Percentiles rank a stretch among this genome's conserved stretches.
Evolutionary conservation across 139 green algal genomes (phyloP).

Genomic region (Volvox reticuliferus): DNA sequence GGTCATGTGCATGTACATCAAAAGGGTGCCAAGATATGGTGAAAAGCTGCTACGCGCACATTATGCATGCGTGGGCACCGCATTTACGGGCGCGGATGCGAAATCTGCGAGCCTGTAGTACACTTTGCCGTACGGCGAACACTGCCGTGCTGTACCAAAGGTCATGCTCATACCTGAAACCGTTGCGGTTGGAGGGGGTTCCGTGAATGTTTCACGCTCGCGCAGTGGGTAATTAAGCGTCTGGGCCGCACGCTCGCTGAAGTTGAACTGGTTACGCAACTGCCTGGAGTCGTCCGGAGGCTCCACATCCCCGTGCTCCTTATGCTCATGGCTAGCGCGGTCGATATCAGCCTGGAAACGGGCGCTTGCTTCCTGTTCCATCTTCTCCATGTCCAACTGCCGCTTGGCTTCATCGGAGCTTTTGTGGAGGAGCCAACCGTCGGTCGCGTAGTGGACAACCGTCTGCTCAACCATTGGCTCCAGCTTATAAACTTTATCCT

Average conservation of each 20-base stretch:
- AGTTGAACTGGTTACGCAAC: conserved; percentile 96
- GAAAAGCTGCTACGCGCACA: too few relatives aligned
- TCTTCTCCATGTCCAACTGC: conserved; percentile 82
- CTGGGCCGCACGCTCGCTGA: conserved; percentile 86
- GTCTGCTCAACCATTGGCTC: conserved; percentile 93
- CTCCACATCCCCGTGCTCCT: conserved; percentile 56
- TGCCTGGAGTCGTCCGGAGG: conserved; percentile 76
- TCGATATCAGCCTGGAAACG: conserved; percentile 63
- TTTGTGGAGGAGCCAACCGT: conserved; percentile 89
- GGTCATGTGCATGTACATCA: too few relatives aligned
- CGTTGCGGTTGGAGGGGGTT: conserved; percentile 79
- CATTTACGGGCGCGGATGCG: too few relatives aligned
- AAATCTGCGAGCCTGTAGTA: too few relatives aligned
- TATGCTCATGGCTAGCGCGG: conserved; percentile 56
- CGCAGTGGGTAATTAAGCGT: conserved; percentile 71
- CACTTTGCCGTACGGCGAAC: too few relatives aligned
- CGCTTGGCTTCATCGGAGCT: conserved; percentile 83
- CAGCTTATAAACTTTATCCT: conserved; percentile 71
- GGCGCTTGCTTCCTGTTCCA: conserved; percentile 72
- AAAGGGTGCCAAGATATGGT: too few relatives aligned
- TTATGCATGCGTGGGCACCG: too few relatives aligned
- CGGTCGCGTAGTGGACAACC: conserved; percentile 79
- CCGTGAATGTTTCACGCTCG: conserved; percentile 83
- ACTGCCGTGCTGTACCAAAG: too few relatives aligned
- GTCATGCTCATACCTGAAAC: conserved; percentile 57